Conservation (phyloP, 768 basidiomycete species). For the Tremella mesenterica region DNA sequence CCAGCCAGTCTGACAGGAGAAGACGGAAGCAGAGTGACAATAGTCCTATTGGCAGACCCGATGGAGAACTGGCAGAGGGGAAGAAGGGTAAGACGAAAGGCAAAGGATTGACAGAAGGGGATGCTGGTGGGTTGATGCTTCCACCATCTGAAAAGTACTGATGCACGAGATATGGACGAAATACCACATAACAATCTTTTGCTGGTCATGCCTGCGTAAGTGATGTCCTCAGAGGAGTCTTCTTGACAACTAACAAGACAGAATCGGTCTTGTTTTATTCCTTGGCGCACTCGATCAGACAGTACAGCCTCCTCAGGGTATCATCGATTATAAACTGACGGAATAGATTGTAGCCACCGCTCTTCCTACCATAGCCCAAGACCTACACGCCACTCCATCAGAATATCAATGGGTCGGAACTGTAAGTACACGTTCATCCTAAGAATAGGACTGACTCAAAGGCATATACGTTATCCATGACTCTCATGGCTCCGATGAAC, state of each 20-base stretch:
- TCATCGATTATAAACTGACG: slow-evolving; percentile 4
- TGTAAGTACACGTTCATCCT: slow-evolving; percentile 8
- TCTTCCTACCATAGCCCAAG: slow-evolving; percentile 31
- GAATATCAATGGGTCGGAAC: slow-evolving; percentile 40
- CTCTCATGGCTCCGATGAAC: slow-evolving; percentile 23
- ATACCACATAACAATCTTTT: slow-evolving; percentile 33
- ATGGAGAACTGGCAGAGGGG: not conserved
- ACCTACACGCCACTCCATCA: slow-evolving; percentile 31
- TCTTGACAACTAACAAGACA: slow-evolving; percentile 1
- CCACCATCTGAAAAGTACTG: too few species aligned
- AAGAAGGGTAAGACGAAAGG: slow-evolving; percentile 9
- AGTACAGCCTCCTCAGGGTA: slow-evolving; percentile 9
- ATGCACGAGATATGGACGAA: slow-evolving; percentile 30
- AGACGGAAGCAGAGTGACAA: not conserved
- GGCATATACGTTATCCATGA: slow-evolving; percentile 24
- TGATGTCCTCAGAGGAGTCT: not conserved
- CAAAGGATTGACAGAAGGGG: slow-evolving; percentile 19
- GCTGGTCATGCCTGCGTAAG: slow-evolving; percentile 35
- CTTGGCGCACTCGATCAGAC: slow-evolving; percentile 35
- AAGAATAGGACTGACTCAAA: not conserved
- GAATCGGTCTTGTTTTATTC: slow-evolving; percentile 28
- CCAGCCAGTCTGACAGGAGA: too few species aligned
- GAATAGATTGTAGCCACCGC: slow-evolving; percentile 31
- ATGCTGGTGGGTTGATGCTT: slow-evolving; percentile 10
- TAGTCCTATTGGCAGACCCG: too few species aligned